Conservation (phyloP, 2,329 filamentous ascomycete genomes). For the Endocalyx cinctus region DNA sequence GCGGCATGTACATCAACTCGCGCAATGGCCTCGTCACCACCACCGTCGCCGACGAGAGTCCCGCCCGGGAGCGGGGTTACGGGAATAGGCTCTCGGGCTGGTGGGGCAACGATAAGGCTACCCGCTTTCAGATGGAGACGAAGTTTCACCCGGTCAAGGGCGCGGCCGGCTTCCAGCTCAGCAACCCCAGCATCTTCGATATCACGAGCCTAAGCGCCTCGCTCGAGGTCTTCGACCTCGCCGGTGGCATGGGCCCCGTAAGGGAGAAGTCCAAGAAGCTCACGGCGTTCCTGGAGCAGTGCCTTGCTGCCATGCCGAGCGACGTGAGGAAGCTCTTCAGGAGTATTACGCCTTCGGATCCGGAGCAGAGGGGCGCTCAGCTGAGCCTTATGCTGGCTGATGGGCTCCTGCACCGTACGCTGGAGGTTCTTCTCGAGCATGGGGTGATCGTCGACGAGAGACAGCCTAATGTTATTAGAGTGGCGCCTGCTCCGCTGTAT, state of each 20-base stretch:
- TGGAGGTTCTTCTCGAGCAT: constrained; percentile 54
- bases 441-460: constrained; percentile 71
- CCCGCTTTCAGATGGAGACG: constrained; percentile 73
- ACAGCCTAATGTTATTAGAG: constrained; percentile 68
- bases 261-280: constrained; percentile 60
- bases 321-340: constrained; percentile 37
- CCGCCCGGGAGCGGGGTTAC: constrained; percentile 30
- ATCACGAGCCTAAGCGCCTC: constrained; percentile 65
- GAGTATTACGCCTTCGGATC: constrained; percentile 63
- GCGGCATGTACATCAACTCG: constrained; percentile 69
- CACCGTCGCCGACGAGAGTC: constrained; percentile 24
- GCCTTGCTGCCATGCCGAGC: constrained; percentile 41
- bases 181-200: constrained; percentile 72
- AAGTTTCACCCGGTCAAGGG: constrained; percentile 66
- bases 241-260: constrained; percentile 56
- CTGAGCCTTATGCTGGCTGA: constrained; percentile 58
- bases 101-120: constrained; percentile 71
- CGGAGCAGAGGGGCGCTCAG: constrained; percentile 65
- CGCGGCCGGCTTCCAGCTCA: constrained; percentile 71
- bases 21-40: constrained; percentile 46
- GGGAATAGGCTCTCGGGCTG: constrained; percentile 65
- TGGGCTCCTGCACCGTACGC: constrained; percentile 58
- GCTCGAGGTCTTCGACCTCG: constrained; percentile 65
- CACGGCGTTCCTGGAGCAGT: constrained; percentile 63
- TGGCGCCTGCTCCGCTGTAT: constrained; percentile 71